Base-by-base conservation (phyloP, 441 rosid species). In the Arabidopsis hybrid region DNA sequence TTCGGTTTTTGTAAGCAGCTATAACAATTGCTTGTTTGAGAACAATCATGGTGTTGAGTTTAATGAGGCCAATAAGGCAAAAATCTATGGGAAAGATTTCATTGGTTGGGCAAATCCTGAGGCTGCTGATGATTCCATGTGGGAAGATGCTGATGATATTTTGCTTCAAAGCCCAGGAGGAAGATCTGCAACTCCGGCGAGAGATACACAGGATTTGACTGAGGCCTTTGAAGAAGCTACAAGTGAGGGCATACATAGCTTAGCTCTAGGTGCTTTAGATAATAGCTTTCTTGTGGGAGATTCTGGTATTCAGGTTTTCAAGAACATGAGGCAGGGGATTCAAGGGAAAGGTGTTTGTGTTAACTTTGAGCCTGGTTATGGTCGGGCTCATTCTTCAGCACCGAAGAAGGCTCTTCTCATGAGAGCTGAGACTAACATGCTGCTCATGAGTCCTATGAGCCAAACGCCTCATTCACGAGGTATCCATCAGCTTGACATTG, bases 391-490 rank as follows among this genome's bases (percentile, higher is more conserved):
- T 59, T 86, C 93, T 6, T 45, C 67, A 3, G 84, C 94, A 0
- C 97, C 92, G 0, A 91, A 83, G 72, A 95, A 90, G 81, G 95
- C 95, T 29, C 97, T 95, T 64, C 93, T 92, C 59, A 91, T 95
- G 97, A 93, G 87, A 69, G 95, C 98, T 53, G 99, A 95, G 85
- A 95, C 95, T 56, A 95, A 89, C 69, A 91, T 95, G 99, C 71
- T 95, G 72, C 90, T 95, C 65, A 92, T 95, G 98, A 95, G 99
- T 83, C 98, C 99, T 6, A 66, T 84, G 78, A 82, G 79, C 45
- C 90, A 84, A 68, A 87, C 79, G 70, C 88, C 87, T 69, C 91
- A 87, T 58, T 75, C 93, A 12, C 84, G 81, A 21, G 97, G 95
- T 31, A 78, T 95, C 57, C 96, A 92, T 83, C 98, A 89, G 85